phyloP scores from a whole-genome alignment of 1,284 basidiomycete species.

The Sanghuangporus sanghuang region DNA sequence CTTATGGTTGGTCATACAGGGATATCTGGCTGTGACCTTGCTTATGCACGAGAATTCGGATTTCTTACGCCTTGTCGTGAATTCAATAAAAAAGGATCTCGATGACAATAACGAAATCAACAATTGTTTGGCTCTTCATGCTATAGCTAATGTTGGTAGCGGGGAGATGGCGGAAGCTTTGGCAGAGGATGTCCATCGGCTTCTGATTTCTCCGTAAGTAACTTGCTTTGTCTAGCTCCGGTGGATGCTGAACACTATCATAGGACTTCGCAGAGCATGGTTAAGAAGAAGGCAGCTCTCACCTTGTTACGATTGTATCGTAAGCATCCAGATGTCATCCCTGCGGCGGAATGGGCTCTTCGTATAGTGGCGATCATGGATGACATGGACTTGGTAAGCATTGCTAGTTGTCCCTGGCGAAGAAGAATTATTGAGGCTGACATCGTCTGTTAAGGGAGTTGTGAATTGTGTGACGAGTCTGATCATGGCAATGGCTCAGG shows the following conservation, averaged over 20 bases:
- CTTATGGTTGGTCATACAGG: slow-evolving; percentile 40
- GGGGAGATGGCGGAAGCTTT: slow-evolving; percentile 98
- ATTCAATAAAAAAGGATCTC: slow-evolving; percentile 96
- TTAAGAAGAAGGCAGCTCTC: slow-evolving; percentile 98
- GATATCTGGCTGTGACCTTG: slow-evolving; percentile 94
- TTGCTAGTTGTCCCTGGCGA: not conserved
- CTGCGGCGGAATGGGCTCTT: slow-evolving; percentile 92
- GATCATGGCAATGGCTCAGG: slow-evolving; percentile 93
- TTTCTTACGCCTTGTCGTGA: slow-evolving; percentile 91
- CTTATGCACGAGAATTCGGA: slow-evolving; percentile 99
- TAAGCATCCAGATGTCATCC: slow-evolving; percentile 93
- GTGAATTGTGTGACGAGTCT: slow-evolving; percentile 91
- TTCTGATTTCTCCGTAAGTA: slow-evolving; percentile 92
- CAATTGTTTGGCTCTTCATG: slow-evolving; percentile 96
- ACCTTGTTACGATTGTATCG: slow-evolving; percentile 91
- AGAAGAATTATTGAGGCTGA: not conserved
- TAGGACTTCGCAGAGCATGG: slow-evolving; percentile 92
- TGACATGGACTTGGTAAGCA: slow-evolving; percentile 76
- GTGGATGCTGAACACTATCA: slow-evolving; percentile 15
- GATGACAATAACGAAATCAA: slow-evolving; percentile 93
- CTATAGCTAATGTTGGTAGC: slow-evolving; percentile 96
- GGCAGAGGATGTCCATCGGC: slow-evolving; percentile 87
- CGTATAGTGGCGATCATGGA: slow-evolving; percentile 95
- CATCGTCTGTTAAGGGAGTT: slow-evolving; percentile 61
- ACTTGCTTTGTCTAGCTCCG: slow-evolving; percentile 1